Conservation (phyloP, 1,139 yeast species). For the Groenewaldozyma sp. region DNA sequence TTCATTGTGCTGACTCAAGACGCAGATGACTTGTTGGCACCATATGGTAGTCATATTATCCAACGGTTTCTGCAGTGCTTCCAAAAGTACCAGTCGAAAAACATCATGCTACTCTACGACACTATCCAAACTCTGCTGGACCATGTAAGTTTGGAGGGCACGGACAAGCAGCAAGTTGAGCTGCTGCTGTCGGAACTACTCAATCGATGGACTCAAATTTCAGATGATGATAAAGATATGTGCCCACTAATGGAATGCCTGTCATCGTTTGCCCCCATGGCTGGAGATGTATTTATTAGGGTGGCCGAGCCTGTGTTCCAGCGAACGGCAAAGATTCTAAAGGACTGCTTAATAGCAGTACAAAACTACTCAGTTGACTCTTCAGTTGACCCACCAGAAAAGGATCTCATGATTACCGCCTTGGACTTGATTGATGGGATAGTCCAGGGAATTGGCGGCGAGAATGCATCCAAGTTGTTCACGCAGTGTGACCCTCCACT, state of each 20-base stretch:
- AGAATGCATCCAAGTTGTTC: constrained; percentile 52
- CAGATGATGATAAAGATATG: constrained; percentile 70
- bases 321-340: constrained; percentile 63
- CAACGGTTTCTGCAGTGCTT: constrained; percentile 68
- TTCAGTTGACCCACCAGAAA: constrained; percentile 67
- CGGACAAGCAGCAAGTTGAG: constrained; percentile 45
- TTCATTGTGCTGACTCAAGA: constrained; percentile 75
- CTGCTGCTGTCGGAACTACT: constrained; percentile 72
- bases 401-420: constrained; percentile 83
- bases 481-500: constrained; percentile 34
- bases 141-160: constrained; percentile 47
- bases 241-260: constrained; percentile 93
- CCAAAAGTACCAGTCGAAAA: constrained; percentile 67
- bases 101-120: constrained; percentile 74
- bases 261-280: constrained; percentile 81
- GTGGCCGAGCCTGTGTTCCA: constrained; percentile 85
- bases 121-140: constrained; percentile 90
- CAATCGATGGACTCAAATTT: constrained; percentile 62
- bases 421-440: constrained; percentile 86
- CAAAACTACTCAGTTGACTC: constrained; percentile 61
- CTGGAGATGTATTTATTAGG: constrained; percentile 79
- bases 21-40: constrained; percentile 50
- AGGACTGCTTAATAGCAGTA: constrained; percentile 59
- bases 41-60: constrained; percentile 57
- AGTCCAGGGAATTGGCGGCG: constrained; percentile 69